phyloP scores from a whole-genome alignment of 139 green algal genomes.

The Choricystis sp. region DNA sequence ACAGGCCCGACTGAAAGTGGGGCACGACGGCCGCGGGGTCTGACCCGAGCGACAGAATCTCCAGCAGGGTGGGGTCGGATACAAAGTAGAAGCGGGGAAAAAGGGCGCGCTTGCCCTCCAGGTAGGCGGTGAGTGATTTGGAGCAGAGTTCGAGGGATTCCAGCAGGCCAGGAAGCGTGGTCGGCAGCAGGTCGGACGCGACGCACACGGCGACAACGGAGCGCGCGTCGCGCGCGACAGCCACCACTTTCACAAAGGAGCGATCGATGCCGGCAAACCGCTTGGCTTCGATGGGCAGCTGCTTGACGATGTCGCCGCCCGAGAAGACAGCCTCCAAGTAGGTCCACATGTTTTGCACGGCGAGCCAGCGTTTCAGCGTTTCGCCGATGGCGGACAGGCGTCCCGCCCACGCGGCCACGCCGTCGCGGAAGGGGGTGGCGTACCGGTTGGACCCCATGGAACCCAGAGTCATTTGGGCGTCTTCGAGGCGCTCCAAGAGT shows the following conservation, averaged over 20 bases:
- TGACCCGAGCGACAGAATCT: slow-evolving; percentile 86
- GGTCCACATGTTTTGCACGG: slow-evolving; percentile 86
- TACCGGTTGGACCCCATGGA: slow-evolving; percentile 87
- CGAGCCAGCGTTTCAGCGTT: slow-evolving; percentile 86
- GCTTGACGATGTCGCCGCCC: slow-evolving; percentile 90
- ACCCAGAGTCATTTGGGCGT: slow-evolving; percentile 81
- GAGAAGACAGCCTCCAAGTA: slow-evolving; percentile 95
- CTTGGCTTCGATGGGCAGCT: slow-evolving; percentile 87
- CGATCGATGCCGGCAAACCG: slow-evolving; percentile 94
- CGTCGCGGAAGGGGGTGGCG: slow-evolving; percentile 60
- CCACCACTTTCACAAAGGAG: slow-evolving; percentile 90
- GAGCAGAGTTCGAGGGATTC: slow-evolving; percentile 93
- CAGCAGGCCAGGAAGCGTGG: slow-evolving; percentile 75
- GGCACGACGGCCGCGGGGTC: slow-evolving; percentile 77
- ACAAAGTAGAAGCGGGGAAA: slow-evolving; percentile 98
- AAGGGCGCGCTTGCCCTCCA: slow-evolving; percentile 84
- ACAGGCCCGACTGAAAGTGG: slow-evolving; percentile 91
- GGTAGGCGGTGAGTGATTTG: slow-evolving; percentile 80
- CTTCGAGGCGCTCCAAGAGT: slow-evolving; percentile 88
- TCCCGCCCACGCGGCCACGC: slow-evolving; percentile 29
- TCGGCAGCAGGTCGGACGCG: slow-evolving; percentile 76
- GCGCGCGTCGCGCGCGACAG: slow-evolving; percentile 49
- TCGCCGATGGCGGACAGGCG: slow-evolving; percentile 80
- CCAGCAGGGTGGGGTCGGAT: slow-evolving; percentile 85
- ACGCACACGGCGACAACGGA: slow-evolving; percentile 73